Evolutionary conservation across 257 asterid species (phyloP).

Genomic region (Avicennia marina): DNA sequence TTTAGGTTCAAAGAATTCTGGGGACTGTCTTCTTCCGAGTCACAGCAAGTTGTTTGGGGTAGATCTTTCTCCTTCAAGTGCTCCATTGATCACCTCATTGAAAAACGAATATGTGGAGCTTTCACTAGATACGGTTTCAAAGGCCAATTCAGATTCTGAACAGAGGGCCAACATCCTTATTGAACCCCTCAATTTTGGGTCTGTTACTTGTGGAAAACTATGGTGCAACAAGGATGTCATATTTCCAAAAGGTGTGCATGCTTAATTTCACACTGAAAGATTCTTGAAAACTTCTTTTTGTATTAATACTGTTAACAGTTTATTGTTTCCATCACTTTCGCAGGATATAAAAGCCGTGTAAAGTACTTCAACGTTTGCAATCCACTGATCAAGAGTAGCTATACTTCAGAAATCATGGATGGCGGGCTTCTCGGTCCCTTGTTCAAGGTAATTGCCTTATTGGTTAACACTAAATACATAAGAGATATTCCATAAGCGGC

Average conservation of each 20-base stretch:
- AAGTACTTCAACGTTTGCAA: slow-evolving; percentile 42
- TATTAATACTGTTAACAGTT: background rate
- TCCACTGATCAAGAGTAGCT: slow-evolving; percentile 39
- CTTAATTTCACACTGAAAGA: too few species aligned
- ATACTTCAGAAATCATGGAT: slow-evolving; percentile 60
- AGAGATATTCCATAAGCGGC: too few species aligned
- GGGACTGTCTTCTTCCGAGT: slow-evolving; percentile 7
- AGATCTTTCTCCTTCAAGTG: slow-evolving; percentile 28
- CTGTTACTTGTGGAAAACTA: slow-evolving; percentile 39
- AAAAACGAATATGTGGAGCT: slow-evolving; percentile 26
- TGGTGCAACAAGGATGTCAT: slow-evolving; percentile 73
- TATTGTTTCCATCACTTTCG: slow-evolving; percentile 11
- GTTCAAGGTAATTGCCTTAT: slow-evolving; percentile 48
- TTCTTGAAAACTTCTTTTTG: too few species aligned
- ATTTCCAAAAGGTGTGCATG: slow-evolving; percentile 76
- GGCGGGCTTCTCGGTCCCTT: slow-evolving; percentile 73
- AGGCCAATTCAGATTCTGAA: slow-evolving; percentile 20
- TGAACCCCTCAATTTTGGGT: slow-evolving; percentile 46
- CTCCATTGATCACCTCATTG: slow-evolving; percentile 17
- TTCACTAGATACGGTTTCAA: slow-evolving; percentile 12
- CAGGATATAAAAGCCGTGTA: slow-evolving; percentile 68
- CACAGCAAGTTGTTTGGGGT: slow-evolving; percentile 36
- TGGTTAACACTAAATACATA: too few species aligned
- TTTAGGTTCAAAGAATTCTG: slow-evolving; percentile 21
- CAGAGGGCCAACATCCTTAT: slow-evolving; percentile 20